These are phyloP conservation scores for Leishmania lainsoni DNA, from an alignment of 208 protist genomes.

Conservation along the genomic window DNA sequence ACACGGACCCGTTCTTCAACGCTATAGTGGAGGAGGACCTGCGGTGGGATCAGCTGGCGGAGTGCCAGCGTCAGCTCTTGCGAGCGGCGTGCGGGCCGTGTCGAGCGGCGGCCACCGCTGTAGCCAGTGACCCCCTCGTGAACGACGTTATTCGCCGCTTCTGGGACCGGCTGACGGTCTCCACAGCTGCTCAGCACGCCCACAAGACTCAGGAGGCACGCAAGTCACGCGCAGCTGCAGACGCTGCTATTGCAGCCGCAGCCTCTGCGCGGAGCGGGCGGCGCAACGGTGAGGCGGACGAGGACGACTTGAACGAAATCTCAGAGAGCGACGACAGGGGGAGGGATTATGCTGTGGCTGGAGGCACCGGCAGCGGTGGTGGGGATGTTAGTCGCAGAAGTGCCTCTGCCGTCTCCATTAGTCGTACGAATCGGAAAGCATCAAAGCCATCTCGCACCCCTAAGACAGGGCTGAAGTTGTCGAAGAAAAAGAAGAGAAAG, in stretches of 20 bases:
- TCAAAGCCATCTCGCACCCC: neutral
- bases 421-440: neutral
- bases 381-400: neutral
- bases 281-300: conserved; percentile 9
- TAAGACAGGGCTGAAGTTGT: conserved; percentile 7
- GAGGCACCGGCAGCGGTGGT: neutral
- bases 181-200: conserved; percentile 42
- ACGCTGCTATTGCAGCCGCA: conserved; percentile 14
- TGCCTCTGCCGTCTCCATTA: neutral
- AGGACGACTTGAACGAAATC: conserved; percentile 36
- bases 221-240: conserved; percentile 23
- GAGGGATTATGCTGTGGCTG: neutral
- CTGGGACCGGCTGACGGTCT: conserved; percentile 83
- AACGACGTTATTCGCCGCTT: conserved; percentile 82
- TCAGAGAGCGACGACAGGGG: conserved; percentile 1
- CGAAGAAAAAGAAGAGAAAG: conserved; percentile 25
- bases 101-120: conserved; percentile 27
- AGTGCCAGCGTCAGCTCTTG: conserved; percentile 69
- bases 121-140: conserved; percentile 50
- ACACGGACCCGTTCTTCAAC: conserved; percentile 38
- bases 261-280: neutral
- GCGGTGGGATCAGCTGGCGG: conserved; percentile 66
- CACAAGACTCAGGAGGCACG: conserved; percentile 29
- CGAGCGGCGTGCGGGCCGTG: conserved; percentile 30
- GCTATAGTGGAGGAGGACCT: conserved; percentile 53